Evolutionary conservation across 495 filamentous ascomycete genomes (phyloP), one percentile per base, ranked within the genome.

Genomic region (Xylaria nigripes): DNA sequence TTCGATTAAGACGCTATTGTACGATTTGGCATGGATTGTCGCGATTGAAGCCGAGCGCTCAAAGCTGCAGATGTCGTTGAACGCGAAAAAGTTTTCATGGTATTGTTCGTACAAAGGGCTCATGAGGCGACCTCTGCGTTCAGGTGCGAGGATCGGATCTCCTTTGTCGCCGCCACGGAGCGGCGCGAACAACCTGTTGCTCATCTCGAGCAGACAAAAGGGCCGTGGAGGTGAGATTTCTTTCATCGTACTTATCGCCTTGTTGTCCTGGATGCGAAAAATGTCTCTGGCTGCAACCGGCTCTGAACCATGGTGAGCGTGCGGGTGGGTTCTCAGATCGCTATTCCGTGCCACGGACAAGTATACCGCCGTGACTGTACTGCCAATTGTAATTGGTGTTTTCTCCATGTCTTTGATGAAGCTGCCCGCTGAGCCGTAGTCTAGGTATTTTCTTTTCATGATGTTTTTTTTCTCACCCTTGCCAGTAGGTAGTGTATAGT

Each of bases 81-180:
- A 48, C 24, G 19, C n/a, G n/a, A 27, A 34, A 46, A 46, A 54
- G 15, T 48, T 54, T 54, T 47, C 44, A 54, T 32, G 7, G 5
- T 22, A 22, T 19, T 21, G 13, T 25, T 48, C 23, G 23, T 3
- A 54, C 51, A 54, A 54, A 54, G 51, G 19, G 32, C 5, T 27
- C 18, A 16, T 22, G 34, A 15, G 10, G 22, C 25, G 34, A 6
- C 15, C 6, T 32, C 51, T 24, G 51, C 44, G 22, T 54, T 48
- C 51, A 45, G 51, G 40, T 13, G 12, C 0, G 8, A 21, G 34
- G 18, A n/a, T 12, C 0, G 15, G 24, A 13, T 6, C 24, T 30
- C 18, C 51, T 54, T 54, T 54, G 51, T 54, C 48, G n/a, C 15
- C 4, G 4, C 5, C 34, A 15, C 2, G 25, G 1, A n/a, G n/a